Evolutionary conservation across 1,139 yeast species (phyloP), one percentile per base, ranked within the genome.

Genomic region (Hemisphaericaspora subhashii): DNA sequence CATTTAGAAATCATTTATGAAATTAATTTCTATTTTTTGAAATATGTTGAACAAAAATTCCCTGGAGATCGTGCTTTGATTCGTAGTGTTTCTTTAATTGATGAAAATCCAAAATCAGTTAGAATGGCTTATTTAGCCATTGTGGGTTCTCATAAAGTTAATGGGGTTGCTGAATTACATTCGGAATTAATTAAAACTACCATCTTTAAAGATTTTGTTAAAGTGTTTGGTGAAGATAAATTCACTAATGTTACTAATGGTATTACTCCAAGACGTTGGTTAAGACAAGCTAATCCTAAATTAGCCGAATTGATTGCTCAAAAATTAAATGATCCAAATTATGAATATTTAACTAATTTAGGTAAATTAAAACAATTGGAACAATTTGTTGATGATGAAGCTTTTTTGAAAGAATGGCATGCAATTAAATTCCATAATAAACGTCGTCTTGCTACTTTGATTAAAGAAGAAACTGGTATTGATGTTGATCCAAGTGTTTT

Each of bases 211-310:
- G 96, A 89, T 64, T 89, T 89, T 60, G 97, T 89, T 44, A 75
- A 74, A 46, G 76, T 89, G 33, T 88, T 79, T 52, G 97, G 97
- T 32, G 58, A 74, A 24, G 87, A 86, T 48, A 86, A 86, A 64
- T 89, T 89, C 62, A 86, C 87, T 44, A 89, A 89, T 56, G 96
- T 89, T 44, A 89, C 98, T 38, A 90, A 90, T 62, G 97, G 97
- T 67, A 81, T 89, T 55, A 90, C 97, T 4, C 97, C 97, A 52
- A 81, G 98, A 72, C 83, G 97, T 68, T 89, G 98, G 98, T 76
- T 89, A 60, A 82, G 82, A 60, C 96, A 89, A 67, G 96, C 96
- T 36, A 90, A 89, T 62, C 97, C 97, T 13, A 72, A 72, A 50
- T 72, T 89, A 55, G 79, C 95, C 18, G 70, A 66, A 16, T 73